A percentile compares a stretch with the other conserved stretches of the same genome.
These are phyloP conservation scores for Diplogelasinospora grovesii DNA, from an alignment of 495 filamentous ascomycete genomes.

Conservation along the genomic window DNA sequence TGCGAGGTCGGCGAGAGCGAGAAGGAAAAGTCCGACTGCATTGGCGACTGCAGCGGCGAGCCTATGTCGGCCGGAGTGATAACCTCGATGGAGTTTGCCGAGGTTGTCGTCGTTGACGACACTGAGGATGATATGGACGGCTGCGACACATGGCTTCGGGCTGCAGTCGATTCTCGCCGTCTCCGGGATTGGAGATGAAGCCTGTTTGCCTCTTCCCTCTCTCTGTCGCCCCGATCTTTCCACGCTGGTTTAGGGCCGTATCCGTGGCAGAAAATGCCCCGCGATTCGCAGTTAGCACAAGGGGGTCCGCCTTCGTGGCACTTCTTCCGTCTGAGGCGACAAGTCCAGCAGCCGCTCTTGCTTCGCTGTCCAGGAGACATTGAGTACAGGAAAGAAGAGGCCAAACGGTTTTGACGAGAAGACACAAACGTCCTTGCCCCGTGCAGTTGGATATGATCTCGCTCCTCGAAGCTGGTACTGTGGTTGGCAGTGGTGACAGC, in stretches of 20 bases:
- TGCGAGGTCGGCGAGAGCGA: not conserved
- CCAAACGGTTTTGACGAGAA: no score
- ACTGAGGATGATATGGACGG: not conserved
- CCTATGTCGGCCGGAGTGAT: not conserved
- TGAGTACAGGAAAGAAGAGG: no score
- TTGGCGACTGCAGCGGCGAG: not conserved
- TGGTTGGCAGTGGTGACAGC: no score
- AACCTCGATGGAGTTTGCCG: not conserved
- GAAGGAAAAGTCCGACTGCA: conserved; percentile 2
- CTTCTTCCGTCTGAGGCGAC: conserved; percentile 37
- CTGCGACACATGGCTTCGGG: not conserved
- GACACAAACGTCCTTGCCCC: no score
- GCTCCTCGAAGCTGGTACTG: no score
- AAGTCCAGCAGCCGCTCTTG: conserved; percentile 33
- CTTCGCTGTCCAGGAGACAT: conserved; percentile 6
- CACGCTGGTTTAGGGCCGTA: conserved; percentile 28
- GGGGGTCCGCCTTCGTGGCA: conserved; percentile 30
- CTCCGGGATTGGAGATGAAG: conserved; percentile 6
- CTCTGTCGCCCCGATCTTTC: conserved; percentile 29
- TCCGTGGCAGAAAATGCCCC: conserved; percentile 29
- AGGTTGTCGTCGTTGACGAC: conserved; percentile 2
- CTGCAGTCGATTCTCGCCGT: conserved; percentile 3
- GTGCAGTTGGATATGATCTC: no score
- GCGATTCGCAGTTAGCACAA: conserved; percentile 25
- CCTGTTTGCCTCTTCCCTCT: conserved; percentile 10